Percentiles rank a stretch among this genome's conserved stretches.
phyloP scores from a whole-genome alignment of 805 yeast genomes.

The Zygoascus flipseniorum region DNA sequence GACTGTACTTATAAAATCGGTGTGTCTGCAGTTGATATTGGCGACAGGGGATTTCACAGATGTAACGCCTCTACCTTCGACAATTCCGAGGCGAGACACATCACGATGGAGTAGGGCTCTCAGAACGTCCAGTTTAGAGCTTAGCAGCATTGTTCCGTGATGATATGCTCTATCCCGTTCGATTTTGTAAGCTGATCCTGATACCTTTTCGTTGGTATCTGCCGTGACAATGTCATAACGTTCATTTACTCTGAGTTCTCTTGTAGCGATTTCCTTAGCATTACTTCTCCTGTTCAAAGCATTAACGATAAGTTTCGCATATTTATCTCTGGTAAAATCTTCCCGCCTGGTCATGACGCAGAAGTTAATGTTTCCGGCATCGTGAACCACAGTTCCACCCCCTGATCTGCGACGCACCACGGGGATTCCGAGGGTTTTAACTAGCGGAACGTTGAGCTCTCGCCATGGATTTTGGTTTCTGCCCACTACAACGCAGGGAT shows the following conservation, averaged over 20 bases:
- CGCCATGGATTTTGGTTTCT: constrained; percentile 94
- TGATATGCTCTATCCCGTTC: constrained; percentile 78
- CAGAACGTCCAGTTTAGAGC: constrained; percentile 53
- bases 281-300: constrained; percentile 23
- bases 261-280: not conserved
- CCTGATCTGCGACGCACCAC: constrained; percentile 77
- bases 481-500: constrained; percentile 87
- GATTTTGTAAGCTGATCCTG: constrained; percentile 90
- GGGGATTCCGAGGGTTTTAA: constrained; percentile 47
- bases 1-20: constrained; percentile 41
- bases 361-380: constrained; percentile 78
- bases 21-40: constrained; percentile 44
- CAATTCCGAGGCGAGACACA: constrained; percentile 31
- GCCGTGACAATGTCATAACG: constrained; percentile 71
- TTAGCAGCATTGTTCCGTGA: constrained; percentile 90
- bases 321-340: constrained; percentile 50
- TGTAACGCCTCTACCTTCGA: constrained; percentile 48
- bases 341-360: constrained; percentile 66
- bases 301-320: constrained; percentile 40
- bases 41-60: constrained; percentile 77
- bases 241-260: constrained; percentile 44
- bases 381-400: constrained; percentile 97
- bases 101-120: constrained; percentile 50
- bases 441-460: constrained; percentile 59
- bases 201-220: constrained; percentile 43